Percentiles rank a stretch among this genome's conserved stretches.
phyloP scores from a whole-genome alignment of 768 basidiomycete genomes.

The Tricholoma terreum region DNA sequence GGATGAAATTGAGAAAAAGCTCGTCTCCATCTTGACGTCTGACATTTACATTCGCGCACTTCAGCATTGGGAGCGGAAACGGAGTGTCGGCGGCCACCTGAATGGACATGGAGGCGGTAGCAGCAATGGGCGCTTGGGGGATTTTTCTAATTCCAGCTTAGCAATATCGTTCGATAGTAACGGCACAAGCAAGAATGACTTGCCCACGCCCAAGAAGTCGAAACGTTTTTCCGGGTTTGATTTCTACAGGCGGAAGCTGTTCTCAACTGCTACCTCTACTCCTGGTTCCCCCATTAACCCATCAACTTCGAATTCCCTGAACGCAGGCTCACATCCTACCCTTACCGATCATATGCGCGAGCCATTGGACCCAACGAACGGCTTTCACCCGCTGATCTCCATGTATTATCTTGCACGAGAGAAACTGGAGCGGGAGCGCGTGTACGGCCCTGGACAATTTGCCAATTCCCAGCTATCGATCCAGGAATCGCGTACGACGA shows the following conservation, averaged over 20 bases:
- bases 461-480: slow-evolving; percentile 86
- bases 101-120: slow-evolving; percentile 34
- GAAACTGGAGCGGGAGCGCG: slow-evolving; percentile 90
- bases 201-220: slow-evolving; percentile 54
- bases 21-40: slow-evolving; percentile 69
- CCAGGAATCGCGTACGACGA: slow-evolving; percentile 18
- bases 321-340: slow-evolving; percentile 46
- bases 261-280: slow-evolving; percentile 57
- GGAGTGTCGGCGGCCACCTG: slow-evolving; percentile 31
- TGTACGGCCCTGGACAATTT: slow-evolving; percentile 93
- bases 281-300: slow-evolving; percentile 40
- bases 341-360: slow-evolving; percentile 48
- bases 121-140: slow-evolving; percentile 43
- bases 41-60: slow-evolving; percentile 76
- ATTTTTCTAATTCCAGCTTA: slow-evolving; percentile 65
- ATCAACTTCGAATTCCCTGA: slow-evolving; percentile 60
- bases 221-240: slow-evolving; percentile 96
- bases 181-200: slow-evolving; percentile 39
- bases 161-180: slow-evolving; percentile 61
- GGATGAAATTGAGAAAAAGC: slow-evolving; percentile 76
- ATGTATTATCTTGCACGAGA: slow-evolving; percentile 97
- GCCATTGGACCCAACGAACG: slow-evolving; percentile 78
- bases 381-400: slow-evolving; percentile 92
- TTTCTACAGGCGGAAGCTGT: slow-evolving; percentile 88
- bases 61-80: slow-evolving; percentile 75